Base-by-base conservation (phyloP, 192 early-diverging fungal genomes). In the Jimgerdemannia lactiflua region DNA sequence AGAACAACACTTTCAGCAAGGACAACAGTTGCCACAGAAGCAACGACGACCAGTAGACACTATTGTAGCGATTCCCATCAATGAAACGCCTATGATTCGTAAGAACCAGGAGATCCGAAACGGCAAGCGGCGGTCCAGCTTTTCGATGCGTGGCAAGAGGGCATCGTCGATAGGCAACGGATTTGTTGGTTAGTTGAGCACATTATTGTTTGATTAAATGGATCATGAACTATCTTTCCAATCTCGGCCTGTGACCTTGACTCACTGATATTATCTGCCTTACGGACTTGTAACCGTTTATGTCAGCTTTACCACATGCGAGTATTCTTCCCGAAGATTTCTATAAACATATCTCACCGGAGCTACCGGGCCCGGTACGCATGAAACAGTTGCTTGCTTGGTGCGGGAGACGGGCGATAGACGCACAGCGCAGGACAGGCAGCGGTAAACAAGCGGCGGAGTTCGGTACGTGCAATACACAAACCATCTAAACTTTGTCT, bases 371-470 rank as follows among this genome's bases (percentile, higher is more conserved):
- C 71, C 91, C 91, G 4, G 77, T 88, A 2, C 86, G 88, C 2
- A 84, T 94, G 78, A 85, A 89, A 0, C 91, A 94, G 77, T 83
- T 94, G 64, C 73, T 94, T 2, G 75, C 86, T 11, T 94, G 92
- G 92, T 91, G 91, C 70, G 87, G 89, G 0, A 79, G 88, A 72
- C 70, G 81, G 43, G 73, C 74, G 43, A 64, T 84, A 9, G 77
- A 72, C 17, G 73, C 63, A 6, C 70, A 72, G 44, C 65, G 19
- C 43, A 69, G 64, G 11, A 69, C 44, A 69, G 64, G 68, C 6
- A 63, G 4, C n/a, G 39, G 6, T 19, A 68, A 4, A 43, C 19
- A 49, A 43, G 49, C 65, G 54, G 44, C 67, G 44, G 29, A 43
- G 43, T 75, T 44, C 42, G 68, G 29, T 71, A 39, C 44, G 39